Evolutionary conservation across 768 basidiomycete species (phyloP).

Genomic region (Chalciporus sphaerocephalus): DNA sequence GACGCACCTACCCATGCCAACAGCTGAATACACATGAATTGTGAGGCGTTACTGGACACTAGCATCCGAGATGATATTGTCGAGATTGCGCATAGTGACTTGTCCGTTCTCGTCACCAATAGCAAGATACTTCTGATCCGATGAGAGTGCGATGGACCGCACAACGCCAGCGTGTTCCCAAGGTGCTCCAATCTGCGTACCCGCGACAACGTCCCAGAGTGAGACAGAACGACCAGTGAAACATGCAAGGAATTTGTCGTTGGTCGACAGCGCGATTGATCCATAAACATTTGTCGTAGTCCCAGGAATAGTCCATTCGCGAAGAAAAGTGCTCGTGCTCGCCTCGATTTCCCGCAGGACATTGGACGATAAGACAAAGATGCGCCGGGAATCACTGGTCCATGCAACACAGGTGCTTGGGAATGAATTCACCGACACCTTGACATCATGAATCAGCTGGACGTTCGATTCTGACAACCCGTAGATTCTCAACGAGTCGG

Average conservation of each 20-base stretch:
- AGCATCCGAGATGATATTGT: neutral
- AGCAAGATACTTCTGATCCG: conserved; percentile 1
- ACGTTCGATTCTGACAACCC: neutral
- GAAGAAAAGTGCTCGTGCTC: neutral
- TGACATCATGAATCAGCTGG: neutral
- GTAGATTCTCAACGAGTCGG: neutral
- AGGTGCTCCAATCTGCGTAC: neutral
- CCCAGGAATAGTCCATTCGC: neutral
- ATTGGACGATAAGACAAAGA: neutral
- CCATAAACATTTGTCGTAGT: neutral
- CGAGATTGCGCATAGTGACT: neutral
- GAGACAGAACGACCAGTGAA: neutral
- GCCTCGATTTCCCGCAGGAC: neutral
- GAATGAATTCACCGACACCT: neutral
- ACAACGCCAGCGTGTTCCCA: neutral
- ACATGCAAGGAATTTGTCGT: neutral
- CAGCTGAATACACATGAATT: no score
- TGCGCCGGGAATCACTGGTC: neutral
- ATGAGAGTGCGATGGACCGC: neutral
- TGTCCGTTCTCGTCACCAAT: neutral
- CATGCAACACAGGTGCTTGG: conserved; percentile 1
- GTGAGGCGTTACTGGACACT: no score
- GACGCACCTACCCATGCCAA: no score
- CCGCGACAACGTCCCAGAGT: conserved; percentile 2
- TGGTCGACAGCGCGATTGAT: neutral